These are phyloP conservation scores for Monocercomonoides exilis DNA, from an alignment of 78 protist species.

Conservation along the genomic window DNA sequence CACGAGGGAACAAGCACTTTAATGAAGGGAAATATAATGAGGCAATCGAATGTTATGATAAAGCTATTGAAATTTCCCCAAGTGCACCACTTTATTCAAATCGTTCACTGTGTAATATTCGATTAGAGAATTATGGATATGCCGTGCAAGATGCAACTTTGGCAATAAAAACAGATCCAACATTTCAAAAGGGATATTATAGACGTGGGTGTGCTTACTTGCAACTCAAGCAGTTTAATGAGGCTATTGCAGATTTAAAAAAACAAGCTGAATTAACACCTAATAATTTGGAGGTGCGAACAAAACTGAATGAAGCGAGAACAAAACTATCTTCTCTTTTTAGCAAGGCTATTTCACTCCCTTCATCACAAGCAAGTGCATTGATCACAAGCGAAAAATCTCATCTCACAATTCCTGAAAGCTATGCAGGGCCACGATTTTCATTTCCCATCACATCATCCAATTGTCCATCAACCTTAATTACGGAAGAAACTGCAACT, in stretches of 20 bases:
- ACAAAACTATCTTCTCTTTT: not conserved
- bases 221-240: not conserved
- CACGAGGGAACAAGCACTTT: conserved; percentile 32
- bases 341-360: not conserved
- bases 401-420: too few species aligned
- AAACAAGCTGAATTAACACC: not conserved
- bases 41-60: conserved; percentile 27
- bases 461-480: not conserved
- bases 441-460: not conserved
- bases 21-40: conserved; percentile 15
- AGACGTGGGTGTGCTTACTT: not conserved
- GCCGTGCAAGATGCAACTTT: not conserved
- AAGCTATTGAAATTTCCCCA: conserved; percentile 28
- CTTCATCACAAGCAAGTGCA: not conserved
- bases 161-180: not conserved
- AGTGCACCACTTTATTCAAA: conserved; percentile 14
- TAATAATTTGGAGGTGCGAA: not conserved
- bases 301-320: not conserved
- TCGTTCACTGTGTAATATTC: conserved; percentile 27
- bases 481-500: not conserved
- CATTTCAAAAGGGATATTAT: not conserved
- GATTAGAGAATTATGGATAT: conserved; percentile 13
- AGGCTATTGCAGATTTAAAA: not conserved
- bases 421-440: not conserved
- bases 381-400: not conserved